Evolutionary conservation across 441 rosid species (phyloP), one percentile per base, ranked within the genome.

Genomic region (Jatropha multifida): DNA sequence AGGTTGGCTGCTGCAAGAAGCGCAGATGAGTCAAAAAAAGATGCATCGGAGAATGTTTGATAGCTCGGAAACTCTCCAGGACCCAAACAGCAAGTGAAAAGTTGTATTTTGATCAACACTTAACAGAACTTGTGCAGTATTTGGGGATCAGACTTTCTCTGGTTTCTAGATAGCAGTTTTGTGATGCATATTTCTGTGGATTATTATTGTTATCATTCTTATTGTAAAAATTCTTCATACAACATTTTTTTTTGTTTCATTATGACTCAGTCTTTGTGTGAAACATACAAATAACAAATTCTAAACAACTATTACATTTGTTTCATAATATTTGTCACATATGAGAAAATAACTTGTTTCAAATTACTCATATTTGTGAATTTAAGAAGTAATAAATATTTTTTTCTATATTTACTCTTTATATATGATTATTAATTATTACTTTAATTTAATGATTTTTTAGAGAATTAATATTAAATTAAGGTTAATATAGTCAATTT

Each of bases 1-100:
- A 86, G 83, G 78, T 72, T 89, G 83, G 94, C 83, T 51, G 79
- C 90, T 72, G 67, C 86, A 75, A 81, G 62, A 67, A 85, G 82
- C 74, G 73, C 86, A 10, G 90, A 93, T 74, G 98, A 86, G 72
- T 76, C 82, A 4, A 83, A 72, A 68, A 77, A 78, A 78, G 97
- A 90, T 77, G 96, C 83, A 62, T 44, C 82, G 2, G 96, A 90
- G 65, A 89, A 82, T 15, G 97, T 89, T 69, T 93, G 87, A 93
- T 46, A 4, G 62, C 37, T 42, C 18, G 68, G 58, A 65, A 74
- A 71, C 44, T 62, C 52, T 7, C 12, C 41, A 41, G 15, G 67
- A 41, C 54, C 40, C 54, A 44, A 37, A 69, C 54, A 42, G 64
- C 59, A 63, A 32, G 17, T 49, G 37, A 56, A 66, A 63, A 26